phyloP scores from a whole-genome alignment of 1,284 basidiomycete genomes.

The Boletus mariae region DNA sequence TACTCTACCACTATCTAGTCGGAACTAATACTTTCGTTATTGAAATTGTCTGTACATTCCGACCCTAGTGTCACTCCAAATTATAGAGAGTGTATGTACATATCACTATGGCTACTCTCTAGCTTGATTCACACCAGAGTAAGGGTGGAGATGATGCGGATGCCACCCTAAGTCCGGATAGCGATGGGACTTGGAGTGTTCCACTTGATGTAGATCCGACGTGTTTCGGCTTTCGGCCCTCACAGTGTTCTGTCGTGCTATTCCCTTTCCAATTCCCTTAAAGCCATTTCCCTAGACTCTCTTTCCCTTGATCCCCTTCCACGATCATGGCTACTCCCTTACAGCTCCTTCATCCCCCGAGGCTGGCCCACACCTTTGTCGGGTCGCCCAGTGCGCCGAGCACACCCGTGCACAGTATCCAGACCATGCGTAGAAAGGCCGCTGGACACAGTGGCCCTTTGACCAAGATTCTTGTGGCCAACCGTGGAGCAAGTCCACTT shows the following conservation, averaged over 20 bases:
- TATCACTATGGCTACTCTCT: too few relatives aligned
- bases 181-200: neutral
- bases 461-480: constrained; percentile 93
- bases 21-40: constrained; percentile 34
- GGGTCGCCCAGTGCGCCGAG: constrained; percentile 70
- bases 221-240: constrained; percentile 5
- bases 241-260: neutral
- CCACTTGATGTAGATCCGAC: neutral
- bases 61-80: neutral
- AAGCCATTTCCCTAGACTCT: constrained; percentile 4
- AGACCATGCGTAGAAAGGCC: constrained; percentile 87
- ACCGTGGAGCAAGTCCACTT: constrained; percentile 74
- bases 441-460: constrained; percentile 88
- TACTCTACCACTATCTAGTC: constrained; percentile 58
- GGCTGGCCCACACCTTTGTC: constrained; percentile 68
- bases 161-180: constrained; percentile 25
- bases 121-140: neutral
- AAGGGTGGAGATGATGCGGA: constrained; percentile 27
- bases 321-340: constrained; percentile 43
- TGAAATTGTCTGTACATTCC: neutral
- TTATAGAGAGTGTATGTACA: too few relatives aligned
- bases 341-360: constrained; percentile 61
- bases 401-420: constrained; percentile 84
- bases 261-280: constrained; percentile 7
- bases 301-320: constrained; percentile 13